Evolutionary conservation across 208 protist genomes (phyloP), one percentile per base, ranked within the genome.

Genomic region (Leishmania mexicana): DNA sequence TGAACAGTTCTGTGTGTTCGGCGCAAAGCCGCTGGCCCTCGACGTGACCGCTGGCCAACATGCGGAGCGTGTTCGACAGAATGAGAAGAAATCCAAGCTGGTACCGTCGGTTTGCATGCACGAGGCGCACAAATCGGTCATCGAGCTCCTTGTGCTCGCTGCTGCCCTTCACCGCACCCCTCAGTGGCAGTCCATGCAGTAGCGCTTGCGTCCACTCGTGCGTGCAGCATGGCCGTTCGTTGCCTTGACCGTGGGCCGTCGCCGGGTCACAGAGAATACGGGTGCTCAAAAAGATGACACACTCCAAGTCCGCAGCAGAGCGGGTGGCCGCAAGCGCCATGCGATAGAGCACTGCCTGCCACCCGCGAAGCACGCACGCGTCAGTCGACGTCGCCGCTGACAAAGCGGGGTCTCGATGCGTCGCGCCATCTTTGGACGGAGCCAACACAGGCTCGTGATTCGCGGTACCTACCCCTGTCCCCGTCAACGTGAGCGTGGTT

Each of bases 211-310:
- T 82, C 93, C 94, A 97, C 78, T 92, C 89, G 8, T 78, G 72
- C 24, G 88, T 94, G 78, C 91, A 95, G 74, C 83, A 94, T 24
- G 94, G 94, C 0, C 91, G 86, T 42, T 95, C 94, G 74, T 97
- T 97, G n/a, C 94, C 94, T 75, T 95, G 88, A 45, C 94, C 94
- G 72, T 91, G 89, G 0, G 76, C 78, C 7, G 92, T 85, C 2
- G 89, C 89, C 17, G 83, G 85, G 77, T 95, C 93, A 73, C 86
- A 92, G 42, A 97, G 75, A 3, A 96, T 76, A 5, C 88, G 89
- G 8, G 76, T 86, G 6, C 92, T 93, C 19, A 96, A 57, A 75
- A 92, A 97, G 17, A 92, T 76, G 21, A 82, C 67, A 68, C 86
- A 88, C 47, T 78, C 77, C 45, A 92, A 47, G 49, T 73, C 80